These are phyloP conservation scores for Malassezia furfur DNA, from an alignment of 1,284 basidiomycete species.

Conservation along the genomic window DNA sequence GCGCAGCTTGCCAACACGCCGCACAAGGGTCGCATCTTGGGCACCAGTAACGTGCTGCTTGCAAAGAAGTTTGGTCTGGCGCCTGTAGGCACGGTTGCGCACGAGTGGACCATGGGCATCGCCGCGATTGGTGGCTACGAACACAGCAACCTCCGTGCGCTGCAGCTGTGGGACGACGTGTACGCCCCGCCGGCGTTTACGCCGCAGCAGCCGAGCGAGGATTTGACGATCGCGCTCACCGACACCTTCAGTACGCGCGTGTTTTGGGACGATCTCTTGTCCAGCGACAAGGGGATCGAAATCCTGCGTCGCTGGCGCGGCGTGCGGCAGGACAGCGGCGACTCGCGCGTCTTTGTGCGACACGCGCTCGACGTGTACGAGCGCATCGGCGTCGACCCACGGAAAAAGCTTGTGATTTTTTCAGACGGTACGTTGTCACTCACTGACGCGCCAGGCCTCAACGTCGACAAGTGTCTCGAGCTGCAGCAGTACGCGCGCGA, in stretches of 20 bases:
- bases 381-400: constrained; percentile 31
- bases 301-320: constrained; percentile 40
- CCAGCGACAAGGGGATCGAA: constrained; percentile 24
- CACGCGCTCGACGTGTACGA: constrained; percentile 30
- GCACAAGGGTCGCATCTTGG: constrained; percentile 57
- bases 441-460: constrained; percentile 14
- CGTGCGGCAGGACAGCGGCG: constrained; percentile 41
- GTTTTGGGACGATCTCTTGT: constrained; percentile 41
- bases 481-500: constrained; percentile 26
- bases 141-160: constrained; percentile 29
- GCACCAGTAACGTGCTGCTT: constrained; percentile 42
- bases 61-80: constrained; percentile 30
- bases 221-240: constrained; percentile 45
- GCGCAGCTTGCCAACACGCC: neutral
- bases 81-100: constrained; percentile 44
- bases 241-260: constrained; percentile 44
- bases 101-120: constrained; percentile 48
- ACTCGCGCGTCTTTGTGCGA: constrained; percentile 32
- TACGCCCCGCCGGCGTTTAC: constrained; percentile 40
- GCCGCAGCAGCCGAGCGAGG: constrained; percentile 31
- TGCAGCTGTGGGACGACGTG: constrained; percentile 41
- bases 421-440: constrained; percentile 24
- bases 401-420: constrained; percentile 40
- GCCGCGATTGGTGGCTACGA: constrained; percentile 38
- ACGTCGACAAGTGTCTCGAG: constrained; percentile 32